A percentile compares a stretch with the other conserved stretches of the same genome.
These are phyloP conservation scores for Lagerstroemia fauriei DNA, from an alignment of 441 rosid genomes.

Conservation along the genomic window DNA sequence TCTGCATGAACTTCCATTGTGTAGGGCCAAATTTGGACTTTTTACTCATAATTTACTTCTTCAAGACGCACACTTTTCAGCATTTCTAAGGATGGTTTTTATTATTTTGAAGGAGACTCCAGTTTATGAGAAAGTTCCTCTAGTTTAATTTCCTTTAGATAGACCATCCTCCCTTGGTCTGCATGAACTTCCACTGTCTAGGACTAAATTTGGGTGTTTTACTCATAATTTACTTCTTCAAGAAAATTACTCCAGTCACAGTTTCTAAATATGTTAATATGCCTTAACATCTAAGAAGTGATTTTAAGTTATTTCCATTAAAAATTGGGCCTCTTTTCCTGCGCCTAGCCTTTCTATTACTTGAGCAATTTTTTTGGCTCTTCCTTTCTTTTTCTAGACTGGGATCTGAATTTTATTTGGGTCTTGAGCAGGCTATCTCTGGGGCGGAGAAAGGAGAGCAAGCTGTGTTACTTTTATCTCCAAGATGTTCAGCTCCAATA, in stretches of 20 bases:
- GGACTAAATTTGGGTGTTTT: neutral
- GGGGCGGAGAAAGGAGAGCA: conserved; percentile 96
- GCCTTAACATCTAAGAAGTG: neutral
- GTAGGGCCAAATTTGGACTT: neutral
- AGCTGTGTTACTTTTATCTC: conserved; percentile 82
- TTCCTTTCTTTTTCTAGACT: neutral
- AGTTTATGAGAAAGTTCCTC: neutral
- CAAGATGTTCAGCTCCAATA: conserved; percentile 58
- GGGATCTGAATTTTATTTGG: neutral
- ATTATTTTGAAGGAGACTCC: neutral
- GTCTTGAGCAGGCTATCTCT: conserved; percentile 52
- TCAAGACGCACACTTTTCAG: neutral
- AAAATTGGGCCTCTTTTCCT: neutral
- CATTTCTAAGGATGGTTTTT: neutral
- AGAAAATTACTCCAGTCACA: neutral
- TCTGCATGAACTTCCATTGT: neutral
- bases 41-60: neutral
- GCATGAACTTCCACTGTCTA: neutral
- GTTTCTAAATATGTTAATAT: neutral
- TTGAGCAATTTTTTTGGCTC: neutral
- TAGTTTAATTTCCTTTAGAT: neutral
- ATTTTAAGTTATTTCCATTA: neutral
- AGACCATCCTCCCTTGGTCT: neutral
- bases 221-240: neutral
- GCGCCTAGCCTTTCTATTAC: neutral